phyloP scores from a whole-genome alignment of 1,139 yeast species.

The Blastobotrys proliferans region DNA sequence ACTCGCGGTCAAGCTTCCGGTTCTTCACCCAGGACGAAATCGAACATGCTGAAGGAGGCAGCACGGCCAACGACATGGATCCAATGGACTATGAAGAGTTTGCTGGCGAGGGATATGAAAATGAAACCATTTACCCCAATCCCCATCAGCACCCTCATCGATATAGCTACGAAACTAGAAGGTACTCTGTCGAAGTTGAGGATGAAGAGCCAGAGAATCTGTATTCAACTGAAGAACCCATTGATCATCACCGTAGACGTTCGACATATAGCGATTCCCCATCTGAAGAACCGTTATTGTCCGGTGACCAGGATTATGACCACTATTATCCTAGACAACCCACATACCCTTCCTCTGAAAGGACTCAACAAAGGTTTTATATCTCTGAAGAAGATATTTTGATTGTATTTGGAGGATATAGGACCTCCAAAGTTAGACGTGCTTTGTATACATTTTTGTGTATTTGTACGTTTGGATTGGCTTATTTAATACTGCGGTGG shows the following conservation, averaged over 20 bases:
- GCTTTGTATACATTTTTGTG: slow-evolving; percentile 54
- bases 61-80: slow-evolving; percentile 65
- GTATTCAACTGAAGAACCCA: slow-evolving; percentile 15
- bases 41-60: slow-evolving; percentile 76
- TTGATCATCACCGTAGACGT: too few species aligned
- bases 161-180: slow-evolving; percentile 17
- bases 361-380: slow-evolving; percentile 65
- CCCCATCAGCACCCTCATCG: slow-evolving; percentile 24
- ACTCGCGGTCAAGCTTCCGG: slow-evolving; percentile 46
- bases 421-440: slow-evolving; percentile 46
- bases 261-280: slow-evolving; percentile 18
- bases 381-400: slow-evolving; percentile 94
- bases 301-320: slow-evolving; percentile 1
- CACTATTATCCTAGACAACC: background rate
- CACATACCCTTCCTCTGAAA: slow-evolving; percentile 15
- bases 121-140: slow-evolving; percentile 23
- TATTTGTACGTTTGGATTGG: slow-evolving; percentile 60
- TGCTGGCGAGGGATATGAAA: slow-evolving; percentile 25
- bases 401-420: slow-evolving; percentile 89
- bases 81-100: slow-evolving; percentile 41
- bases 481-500: slow-evolving; percentile 77
- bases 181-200: slow-evolving; percentile 9
- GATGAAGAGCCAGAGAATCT: slow-evolving; percentile 11
- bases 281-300: slow-evolving; percentile 15
- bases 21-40: slow-evolving; percentile 83